Evolutionary conservation across 192 early-diverging fungal genomes (phyloP), one percentile per base, ranked within the genome.

Genomic region (Coemansia umbellata): DNA sequence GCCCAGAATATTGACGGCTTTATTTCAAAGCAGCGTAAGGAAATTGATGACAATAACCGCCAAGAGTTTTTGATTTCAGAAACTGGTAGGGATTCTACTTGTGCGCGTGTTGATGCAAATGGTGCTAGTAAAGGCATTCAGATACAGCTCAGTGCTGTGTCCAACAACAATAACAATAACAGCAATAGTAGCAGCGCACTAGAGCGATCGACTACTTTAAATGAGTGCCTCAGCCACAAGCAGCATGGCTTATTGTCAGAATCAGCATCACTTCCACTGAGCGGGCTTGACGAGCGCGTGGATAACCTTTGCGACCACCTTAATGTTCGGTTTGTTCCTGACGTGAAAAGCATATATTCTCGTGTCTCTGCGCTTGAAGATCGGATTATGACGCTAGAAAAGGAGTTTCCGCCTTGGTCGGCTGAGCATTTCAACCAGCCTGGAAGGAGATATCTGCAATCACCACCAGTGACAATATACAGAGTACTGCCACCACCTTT

Each of bases 361-460:
- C 71, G 88, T 14, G 79, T 94, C 35, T 74, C 83, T 47, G 82
- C 85, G 17, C 58, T 94, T 19, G 91, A 94, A 59, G 81, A 90
- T 54, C 82, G 78, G 26, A 74, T 94, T 24, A 88, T 90, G 53
- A 71, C 81, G 39, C 53, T 94, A 15, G 91, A 94, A 44, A 57
- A 74, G 3, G 81, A 88, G 51, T 83, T 85, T 67, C 91, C 91
- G 11, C 67, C 81, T 5, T 92, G 89, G 89, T 80, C 90, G 4
- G 84, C 89, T 0, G 54, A 86, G 32, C 80, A 91, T 49, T 93
- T 93, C 55, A 83, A 66, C 55, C 73, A 89, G 50, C 73, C 73
- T 14, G 50, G 62, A 13, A 50, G 72, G 28, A 55, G 37, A 8
- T 69, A 75, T 21, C 53, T 39, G 10, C 66, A 65, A 33, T 49